These are phyloP conservation scores for Acanthamoeba triangularis DNA, from an alignment of 208 protist genomes.

Conservation along the genomic window DNA sequence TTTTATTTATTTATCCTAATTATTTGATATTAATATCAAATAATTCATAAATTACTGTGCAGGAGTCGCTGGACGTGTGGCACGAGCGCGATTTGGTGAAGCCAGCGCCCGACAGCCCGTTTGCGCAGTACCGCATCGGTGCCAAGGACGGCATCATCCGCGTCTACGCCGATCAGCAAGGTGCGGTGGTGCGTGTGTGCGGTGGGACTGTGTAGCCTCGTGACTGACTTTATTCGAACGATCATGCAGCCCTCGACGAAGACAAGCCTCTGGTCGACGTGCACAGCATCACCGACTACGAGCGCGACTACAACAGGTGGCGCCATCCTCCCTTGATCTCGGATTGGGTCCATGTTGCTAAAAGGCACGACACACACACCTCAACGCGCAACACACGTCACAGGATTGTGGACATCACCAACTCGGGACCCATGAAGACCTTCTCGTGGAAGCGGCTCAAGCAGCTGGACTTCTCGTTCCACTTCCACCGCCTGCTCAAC, in stretches of 20 bases:
- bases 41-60: background rate
- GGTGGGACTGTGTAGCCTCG: background rate
- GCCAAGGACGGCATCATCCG: constrained; percentile 18
- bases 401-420: constrained; percentile 54
- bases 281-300: constrained; percentile 33
- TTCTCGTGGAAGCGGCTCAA: constrained; percentile 70
- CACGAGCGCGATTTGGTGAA: constrained; percentile 59
- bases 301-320: constrained; percentile 36
- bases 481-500: constrained; percentile 96
- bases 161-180: constrained; percentile 69
- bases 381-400: background rate
- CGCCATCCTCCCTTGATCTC: too few species aligned
- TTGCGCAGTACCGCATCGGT: background rate
- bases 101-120: constrained; percentile 22
- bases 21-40: background rate
- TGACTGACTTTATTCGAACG: background rate
- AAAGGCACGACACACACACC: too few species aligned
- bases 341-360: background rate
- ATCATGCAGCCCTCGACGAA: background rate
- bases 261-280: constrained; percentile 47
- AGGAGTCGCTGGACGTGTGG: constrained; percentile 13
- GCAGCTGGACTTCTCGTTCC: constrained; percentile 86
- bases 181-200: background rate
- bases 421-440: constrained; percentile 69
- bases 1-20: too few species aligned